A percentile compares a stretch with the other conserved stretches of the same genome.
These are phyloP conservation scores for Fibroporia radiculosa DNA, from an alignment of 768 basidiomycete species.

Conservation along the genomic window DNA sequence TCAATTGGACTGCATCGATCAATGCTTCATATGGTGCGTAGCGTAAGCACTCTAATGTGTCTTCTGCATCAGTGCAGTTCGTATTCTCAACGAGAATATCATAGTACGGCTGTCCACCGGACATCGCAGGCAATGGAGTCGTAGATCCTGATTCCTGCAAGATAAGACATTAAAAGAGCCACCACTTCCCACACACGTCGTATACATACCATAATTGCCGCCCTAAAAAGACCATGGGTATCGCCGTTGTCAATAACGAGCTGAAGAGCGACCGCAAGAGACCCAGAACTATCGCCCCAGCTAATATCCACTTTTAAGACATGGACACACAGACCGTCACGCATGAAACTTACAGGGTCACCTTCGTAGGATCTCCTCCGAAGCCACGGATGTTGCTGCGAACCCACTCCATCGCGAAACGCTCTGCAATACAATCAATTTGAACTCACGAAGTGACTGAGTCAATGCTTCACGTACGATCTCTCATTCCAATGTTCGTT, in stretches of 20 bases:
- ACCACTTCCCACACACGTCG: no score
- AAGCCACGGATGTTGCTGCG: conserved; percentile 4
- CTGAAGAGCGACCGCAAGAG: conserved; percentile 24
- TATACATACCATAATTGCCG: conserved; percentile 29
- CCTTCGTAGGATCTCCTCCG: conserved; percentile 33
- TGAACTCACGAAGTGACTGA: background rate
- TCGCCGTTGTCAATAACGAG: conserved; percentile 11
- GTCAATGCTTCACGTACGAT: conserved; percentile 25
- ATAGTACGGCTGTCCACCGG: conserved; percentile 27
- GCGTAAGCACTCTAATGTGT: conserved; percentile 38
- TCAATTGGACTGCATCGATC: conserved; percentile 24
- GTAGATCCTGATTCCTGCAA: background rate
- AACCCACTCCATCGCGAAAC: conserved; percentile 30
- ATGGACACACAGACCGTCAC: no score
- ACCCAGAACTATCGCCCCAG: conserved; percentile 31
- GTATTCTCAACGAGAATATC: conserved; percentile 31
- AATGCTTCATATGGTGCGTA: conserved; percentile 25
- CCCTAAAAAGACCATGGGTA: conserved; percentile 15
- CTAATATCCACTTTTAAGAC: conserved; percentile 32
- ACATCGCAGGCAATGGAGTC: background rate
- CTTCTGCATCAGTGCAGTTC: conserved; percentile 25
- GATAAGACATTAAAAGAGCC: background rate
- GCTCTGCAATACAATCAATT: conserved; percentile 20
- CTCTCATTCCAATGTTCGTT: conserved; percentile 42
- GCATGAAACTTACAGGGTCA: conserved; percentile 19